Base-by-base conservation (phyloP, 768 basidiomycete species). In the Collybia mongolica region DNA sequence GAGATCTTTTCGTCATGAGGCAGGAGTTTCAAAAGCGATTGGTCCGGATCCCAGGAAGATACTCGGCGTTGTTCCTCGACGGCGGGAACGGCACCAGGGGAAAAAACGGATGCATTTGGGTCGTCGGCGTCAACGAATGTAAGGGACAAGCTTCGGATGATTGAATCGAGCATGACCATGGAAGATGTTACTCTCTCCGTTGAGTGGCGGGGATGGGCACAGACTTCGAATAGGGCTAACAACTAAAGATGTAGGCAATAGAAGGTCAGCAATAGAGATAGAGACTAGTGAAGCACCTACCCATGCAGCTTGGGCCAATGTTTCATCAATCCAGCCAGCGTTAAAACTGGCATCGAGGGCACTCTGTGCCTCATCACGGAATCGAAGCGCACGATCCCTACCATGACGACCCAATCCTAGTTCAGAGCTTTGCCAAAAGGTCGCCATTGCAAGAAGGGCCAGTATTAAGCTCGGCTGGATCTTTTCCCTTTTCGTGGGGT, bases 271-370 rank as follows among this genome's bases (percentile, higher is more conserved):
- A 45, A 39, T 6, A 28, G 36, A 50, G 4, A 47, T 50, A 35
- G 38, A 37, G 22, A 29, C 20, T 2, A 20, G 39, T 48, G 9
- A 18, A 45, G 37, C 23, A 55, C 79, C 56, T 63, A 88, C 88
- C 84, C 84, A 90, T 48, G 86, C 83, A 32, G 87, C 84, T 65
- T 90, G 84, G 11, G 82, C 86, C 6, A 90, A 74, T 26, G 79
- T 81, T 58, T 86, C 83, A 55, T 90, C 86, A 12, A 90, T 74
- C 82, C 84, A 86, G 15, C 81, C 78, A 39, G 83, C 79, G 59
- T 79, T 84, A 51, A 86, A 66, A 59, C 87, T 89, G 19, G 83
- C 83, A 53, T 90, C 86, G 54, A 90, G 66, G 9, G 84, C 80
- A 43, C 76, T 72, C 62, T 87, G 87, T 28, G 88, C 88, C 58